Evolutionary conservation across 495 filamentous ascomycete species (phyloP), one percentile per base, ranked within the genome.

Genomic region (Penicillium atrosanguineum): DNA sequence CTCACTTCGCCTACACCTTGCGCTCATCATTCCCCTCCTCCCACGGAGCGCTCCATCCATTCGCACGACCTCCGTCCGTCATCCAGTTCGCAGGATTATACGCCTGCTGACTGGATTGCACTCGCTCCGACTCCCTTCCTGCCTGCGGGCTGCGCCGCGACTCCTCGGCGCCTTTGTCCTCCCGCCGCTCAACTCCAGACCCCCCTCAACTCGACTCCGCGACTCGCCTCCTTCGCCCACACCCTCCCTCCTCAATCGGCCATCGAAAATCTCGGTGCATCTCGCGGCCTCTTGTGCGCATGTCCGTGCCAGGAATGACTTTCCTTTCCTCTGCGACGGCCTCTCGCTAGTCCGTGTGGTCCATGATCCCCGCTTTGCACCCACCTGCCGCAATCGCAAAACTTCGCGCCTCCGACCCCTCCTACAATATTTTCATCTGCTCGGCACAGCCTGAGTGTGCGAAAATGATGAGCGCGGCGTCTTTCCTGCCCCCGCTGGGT

Each of bases 341-440:
- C 72, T 64, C 57, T 74, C 69, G 71, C 60, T 78, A 75, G 71
- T 69, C 73, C 68, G 71, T 72, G 73, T 74, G 69, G 70, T 73
- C 62, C 60, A 70, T 63, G 61, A 66, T 68, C 74, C 72, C 74
- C 72, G 74, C 73, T 77, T 72, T 74, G 69, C 69, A 72, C 63
- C 70, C 69, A 68, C 65, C 64, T 65, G 55, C 74, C 69, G 70
- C 72, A 69, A 70, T 59, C 68, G 68, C 63, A 61, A 60, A 59
- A 59, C 44, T 49, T 66, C 66, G 57, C 67, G 57, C 55, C 60
- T 50, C 56, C 57, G 48, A 59, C 49, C 49, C 55, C 51, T 42
- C 53, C 23, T 48, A 46, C 45, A 43, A 43, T 34, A 54, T 45
- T 36, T 50, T 45, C 44, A 55, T 50, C 34, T 56, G 42, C 26